Conservation (phyloP, 306 rosid species). For the Macrotyloma uniflorum region DNA sequence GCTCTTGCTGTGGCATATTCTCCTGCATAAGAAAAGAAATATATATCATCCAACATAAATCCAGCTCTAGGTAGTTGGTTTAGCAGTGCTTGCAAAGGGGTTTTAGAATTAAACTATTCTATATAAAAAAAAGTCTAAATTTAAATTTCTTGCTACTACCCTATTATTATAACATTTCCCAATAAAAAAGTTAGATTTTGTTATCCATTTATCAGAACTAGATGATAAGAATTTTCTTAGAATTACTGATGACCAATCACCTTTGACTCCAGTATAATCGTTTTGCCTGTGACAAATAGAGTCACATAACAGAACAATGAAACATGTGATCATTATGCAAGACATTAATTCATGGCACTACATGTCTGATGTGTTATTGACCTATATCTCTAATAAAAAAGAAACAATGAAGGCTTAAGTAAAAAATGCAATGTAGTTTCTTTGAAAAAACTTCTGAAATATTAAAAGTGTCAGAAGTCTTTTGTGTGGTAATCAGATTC, state of each 20-base stretch:
- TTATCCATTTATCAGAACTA: slow-evolving; percentile 10
- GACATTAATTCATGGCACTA: background rate
- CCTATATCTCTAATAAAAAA: background rate
- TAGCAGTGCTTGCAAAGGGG: background rate
- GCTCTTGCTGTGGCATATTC: slow-evolving; percentile 92
- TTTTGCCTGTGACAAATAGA: background rate
- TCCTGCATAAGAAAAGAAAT: slow-evolving; percentile 50
- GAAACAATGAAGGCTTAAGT: background rate
- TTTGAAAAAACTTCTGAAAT: background rate
- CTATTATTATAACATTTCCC: background rate
- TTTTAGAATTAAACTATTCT: background rate
- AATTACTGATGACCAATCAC: background rate
- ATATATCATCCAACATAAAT: slow-evolving; percentile 29
- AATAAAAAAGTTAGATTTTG: slow-evolving; percentile 10
- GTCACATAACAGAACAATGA: background rate
- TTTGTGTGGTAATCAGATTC: background rate
- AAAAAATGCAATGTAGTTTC: background rate
- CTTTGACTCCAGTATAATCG: background rate
- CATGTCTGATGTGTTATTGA: background rate
- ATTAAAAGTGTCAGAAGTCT: background rate
- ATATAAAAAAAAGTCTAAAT: background rate
- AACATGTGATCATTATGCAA: background rate
- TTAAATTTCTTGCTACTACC: background rate
- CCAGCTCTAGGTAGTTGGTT: background rate
- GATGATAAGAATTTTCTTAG: slow-evolving; percentile 3